Evolutionary conservation across 805 yeast species (phyloP), one percentile per base, ranked within the genome.

Genomic region (Candida peoriensis): DNA sequence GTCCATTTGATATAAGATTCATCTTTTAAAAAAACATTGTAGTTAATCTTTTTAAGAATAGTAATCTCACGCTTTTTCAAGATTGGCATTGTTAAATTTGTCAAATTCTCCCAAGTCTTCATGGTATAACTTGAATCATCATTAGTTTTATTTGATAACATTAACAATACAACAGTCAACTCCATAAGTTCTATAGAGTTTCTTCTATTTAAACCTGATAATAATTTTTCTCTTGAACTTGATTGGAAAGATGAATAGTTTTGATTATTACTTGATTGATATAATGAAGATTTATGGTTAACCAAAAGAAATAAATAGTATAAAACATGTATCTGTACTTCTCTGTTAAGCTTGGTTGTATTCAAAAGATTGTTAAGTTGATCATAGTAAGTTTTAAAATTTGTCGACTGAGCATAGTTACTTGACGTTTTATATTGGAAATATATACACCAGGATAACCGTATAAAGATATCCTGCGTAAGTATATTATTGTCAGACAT

Each of bases 91-190:
- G 40, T 30, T 12, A 52, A 28, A 4, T 46, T 39, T 5, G 61
- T 50, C 8, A 57, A 31, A 36, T 46, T 49, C 14, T 51, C 54
- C 78, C 78, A 72, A 7, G 77, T 72, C 42, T 70, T 70, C 44
- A 68, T 55, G 2, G 76, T 69, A 41, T 69, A 72, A 27, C 69
- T 63, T 33, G 67, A 73, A 43, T 72, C 78, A 47, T 72, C 73
- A 38, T 54, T 60, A 16, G 66, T 54, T 49, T 72, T 72, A 50
- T 72, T 71, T 54, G 57, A 50, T 64, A 46, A 30, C 55, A 56
- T 54, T 37, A 55, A 37, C 13, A 56, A 40, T 8, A 46, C 48
- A 37, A 39, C 75, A 70, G 35, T 32, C 15, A 34, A 42, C 20
- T 47, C 46, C 20, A 24, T 40, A 15, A 52, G 34, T 12, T 43